These are phyloP conservation scores for Ascochyta viciae-villosae DNA, from an alignment of 2,329 filamentous ascomycete genomes.

Conservation along the genomic window DNA sequence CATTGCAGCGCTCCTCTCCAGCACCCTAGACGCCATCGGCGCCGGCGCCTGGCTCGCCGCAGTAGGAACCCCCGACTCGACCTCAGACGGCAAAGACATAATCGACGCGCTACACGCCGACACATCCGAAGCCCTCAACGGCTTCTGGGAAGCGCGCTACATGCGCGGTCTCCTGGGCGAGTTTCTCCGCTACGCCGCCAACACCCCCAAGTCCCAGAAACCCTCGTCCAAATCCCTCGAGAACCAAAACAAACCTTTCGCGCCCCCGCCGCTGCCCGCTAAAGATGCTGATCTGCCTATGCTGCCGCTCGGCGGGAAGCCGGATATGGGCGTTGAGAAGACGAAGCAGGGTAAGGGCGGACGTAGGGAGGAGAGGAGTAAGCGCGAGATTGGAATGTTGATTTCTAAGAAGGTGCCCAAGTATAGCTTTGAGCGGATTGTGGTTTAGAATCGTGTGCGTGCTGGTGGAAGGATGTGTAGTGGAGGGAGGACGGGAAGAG, in stretches of 20 bases:
- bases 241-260: conserved; percentile 57
- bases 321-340: conserved; percentile 54
- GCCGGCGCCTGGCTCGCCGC: conserved; percentile 72
- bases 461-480: no score
- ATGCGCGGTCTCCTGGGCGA: conserved; percentile 71
- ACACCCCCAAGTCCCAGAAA: conserved; percentile 39
- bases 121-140: conserved; percentile 74
- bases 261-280: conserved; percentile 46
- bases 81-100: conserved; percentile 67
- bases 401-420: conserved; percentile 80
- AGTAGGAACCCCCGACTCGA: conserved; percentile 58
- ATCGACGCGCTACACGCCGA: conserved; percentile 71
- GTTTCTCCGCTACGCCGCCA: conserved; percentile 64
- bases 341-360: conserved; percentile 70
- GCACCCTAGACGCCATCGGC: conserved; percentile 78
- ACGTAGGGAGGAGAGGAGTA: conserved; percentile 72
- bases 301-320: conserved; percentile 77
- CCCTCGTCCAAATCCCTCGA: conserved; percentile 42
- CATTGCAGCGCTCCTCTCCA: conserved; percentile 74
- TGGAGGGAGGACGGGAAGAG: no score
- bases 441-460: conserved; percentile 19
- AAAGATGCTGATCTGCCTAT: conserved; percentile 55
- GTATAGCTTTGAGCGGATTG: conserved; percentile 82
- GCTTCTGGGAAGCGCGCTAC: conserved; percentile 71
- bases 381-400: conserved; percentile 77